phyloP scores from a whole-genome alignment of 768 basidiomycete genomes.

The Macrolepiota fuliginosa region DNA sequence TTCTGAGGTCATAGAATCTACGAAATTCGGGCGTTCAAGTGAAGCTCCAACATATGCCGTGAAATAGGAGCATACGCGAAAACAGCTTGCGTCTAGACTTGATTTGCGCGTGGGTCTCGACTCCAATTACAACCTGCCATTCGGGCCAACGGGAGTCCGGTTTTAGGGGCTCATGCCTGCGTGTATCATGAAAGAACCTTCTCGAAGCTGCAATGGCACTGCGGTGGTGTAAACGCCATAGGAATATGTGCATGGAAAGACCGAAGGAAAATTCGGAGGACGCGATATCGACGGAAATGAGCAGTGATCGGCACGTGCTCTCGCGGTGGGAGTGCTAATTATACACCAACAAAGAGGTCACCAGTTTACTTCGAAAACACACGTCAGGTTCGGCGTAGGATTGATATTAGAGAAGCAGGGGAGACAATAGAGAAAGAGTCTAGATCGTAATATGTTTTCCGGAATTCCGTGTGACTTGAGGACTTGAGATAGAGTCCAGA shows the following conservation, averaged over 20 bases:
- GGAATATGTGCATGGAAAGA: background rate
- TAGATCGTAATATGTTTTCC: too few relatives aligned
- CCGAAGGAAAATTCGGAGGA: background rate
- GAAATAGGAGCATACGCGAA: constrained; percentile 49
- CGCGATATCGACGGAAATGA: background rate
- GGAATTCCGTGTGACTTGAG: background rate
- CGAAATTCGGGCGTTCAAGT: background rate
- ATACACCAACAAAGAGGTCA: too few relatives aligned
- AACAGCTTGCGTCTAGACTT: constrained; percentile 88
- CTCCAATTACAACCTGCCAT: constrained; percentile 89
- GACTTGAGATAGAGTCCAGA: background rate
- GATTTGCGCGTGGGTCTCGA: constrained; percentile 96
- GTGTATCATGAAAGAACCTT: constrained; percentile 30
- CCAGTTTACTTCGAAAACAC: too few relatives aligned
- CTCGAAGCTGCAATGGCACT: background rate
- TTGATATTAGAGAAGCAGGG: background rate
- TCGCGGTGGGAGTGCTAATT: too few relatives aligned
- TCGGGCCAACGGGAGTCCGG: constrained; percentile 67
- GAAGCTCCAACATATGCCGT: background rate
- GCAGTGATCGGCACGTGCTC: too few relatives aligned
- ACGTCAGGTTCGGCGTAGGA: background rate
- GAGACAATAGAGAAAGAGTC: background rate
- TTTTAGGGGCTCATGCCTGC: constrained; percentile 21
- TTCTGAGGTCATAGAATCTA: constrained; percentile 41
- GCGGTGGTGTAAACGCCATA: background rate